Percentiles rank a stretch among this genome's conserved stretches.
phyloP scores from a whole-genome alignment of 257 asterid genomes.

The Scutellaria barbata region DNA sequence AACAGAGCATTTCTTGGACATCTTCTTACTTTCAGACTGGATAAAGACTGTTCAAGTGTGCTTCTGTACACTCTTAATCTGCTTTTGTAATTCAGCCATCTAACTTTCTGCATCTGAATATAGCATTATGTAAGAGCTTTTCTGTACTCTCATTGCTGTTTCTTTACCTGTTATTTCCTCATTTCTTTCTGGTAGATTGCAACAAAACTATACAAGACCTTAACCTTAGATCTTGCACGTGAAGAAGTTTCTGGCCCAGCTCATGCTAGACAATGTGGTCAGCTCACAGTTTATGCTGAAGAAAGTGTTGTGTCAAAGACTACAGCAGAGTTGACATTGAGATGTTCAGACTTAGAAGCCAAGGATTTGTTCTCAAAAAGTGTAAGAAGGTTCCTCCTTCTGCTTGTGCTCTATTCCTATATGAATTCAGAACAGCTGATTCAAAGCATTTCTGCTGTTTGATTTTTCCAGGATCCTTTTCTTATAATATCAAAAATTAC shows the following conservation, averaged over 20 bases:
- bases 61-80: slow-evolving; percentile 28
- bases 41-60: slow-evolving; percentile 13
- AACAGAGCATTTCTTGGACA: slow-evolving; percentile 26
- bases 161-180: slow-evolving; percentile 24
- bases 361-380: slow-evolving; percentile 95
- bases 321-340: slow-evolving; percentile 70
- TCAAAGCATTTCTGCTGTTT: slow-evolving; percentile 33
- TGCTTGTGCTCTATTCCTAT: slow-evolving; percentile 19
- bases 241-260: slow-evolving; percentile 55
- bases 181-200: slow-evolving; percentile 60
- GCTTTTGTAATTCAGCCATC: slow-evolving; percentile 20
- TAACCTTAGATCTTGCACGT: slow-evolving; percentile 67
- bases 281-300: slow-evolving; percentile 76
- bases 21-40: slow-evolving; percentile 29
- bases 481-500: slow-evolving; percentile 76
- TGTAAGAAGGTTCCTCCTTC: slow-evolving; percentile 53
- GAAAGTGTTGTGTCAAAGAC: slow-evolving; percentile 87
- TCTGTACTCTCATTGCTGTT: slow-evolving; percentile 1
- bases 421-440: slow-evolving; percentile 40
- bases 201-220: slow-evolving; percentile 58
- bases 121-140: slow-evolving; percentile 19
- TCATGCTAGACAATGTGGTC: slow-evolving; percentile 58
- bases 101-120: slow-evolving; percentile 9
- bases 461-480: slow-evolving; percentile 86
- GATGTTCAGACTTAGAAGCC: slow-evolving; percentile 90